Evolutionary conservation across 108 stramenopile genomes (phyloP).

Genomic region (Stephanodiscus triporus): DNA sequence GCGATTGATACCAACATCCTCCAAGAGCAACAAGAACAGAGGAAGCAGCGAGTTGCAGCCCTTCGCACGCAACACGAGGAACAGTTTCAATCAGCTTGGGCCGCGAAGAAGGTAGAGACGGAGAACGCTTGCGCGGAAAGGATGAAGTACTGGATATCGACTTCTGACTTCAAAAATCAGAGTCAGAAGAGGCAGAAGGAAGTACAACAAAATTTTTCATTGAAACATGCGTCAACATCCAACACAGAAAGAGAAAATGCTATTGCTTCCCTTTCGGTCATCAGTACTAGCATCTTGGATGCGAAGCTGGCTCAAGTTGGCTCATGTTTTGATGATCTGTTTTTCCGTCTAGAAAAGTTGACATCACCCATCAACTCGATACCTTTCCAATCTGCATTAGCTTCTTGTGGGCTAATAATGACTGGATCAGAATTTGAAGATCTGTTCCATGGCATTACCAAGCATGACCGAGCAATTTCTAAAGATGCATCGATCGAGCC

Average conservation of each 20-base stretch:
- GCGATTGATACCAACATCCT: constrained; percentile 9
- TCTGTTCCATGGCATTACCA: constrained; percentile 9
- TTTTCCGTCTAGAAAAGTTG: not conserved
- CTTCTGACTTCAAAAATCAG: constrained; percentile 19
- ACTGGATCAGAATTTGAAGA: not conserved
- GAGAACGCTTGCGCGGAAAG: constrained; percentile 7
- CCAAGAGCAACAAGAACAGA: constrained; percentile 12
- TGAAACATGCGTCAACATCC: constrained; percentile 1
- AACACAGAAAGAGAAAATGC: constrained; percentile 22
- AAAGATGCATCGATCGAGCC: not conserved
- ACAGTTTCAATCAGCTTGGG: constrained; percentile 20
- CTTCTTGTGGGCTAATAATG: constrained; percentile 10
- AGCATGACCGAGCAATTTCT: not conserved
- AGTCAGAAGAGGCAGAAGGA: constrained; percentile 33
- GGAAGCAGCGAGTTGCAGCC: constrained; percentile 17
- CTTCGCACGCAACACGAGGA: constrained; percentile 6
- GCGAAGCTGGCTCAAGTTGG: constrained; percentile 12
- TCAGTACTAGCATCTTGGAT: constrained; percentile 34
- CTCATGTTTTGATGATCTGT: constrained; percentile 17
- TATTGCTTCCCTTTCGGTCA: constrained; percentile 13
- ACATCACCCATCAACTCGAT: not conserved
- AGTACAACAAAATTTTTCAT: constrained; percentile 9
- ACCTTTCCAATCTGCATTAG: constrained; percentile 15
- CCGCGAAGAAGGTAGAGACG: constrained; percentile 10
- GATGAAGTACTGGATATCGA: constrained; percentile 19